These are phyloP conservation scores for Pouteria campechiana DNA, from an alignment of 179 eudicot genomes.

Conservation along the genomic window DNA sequence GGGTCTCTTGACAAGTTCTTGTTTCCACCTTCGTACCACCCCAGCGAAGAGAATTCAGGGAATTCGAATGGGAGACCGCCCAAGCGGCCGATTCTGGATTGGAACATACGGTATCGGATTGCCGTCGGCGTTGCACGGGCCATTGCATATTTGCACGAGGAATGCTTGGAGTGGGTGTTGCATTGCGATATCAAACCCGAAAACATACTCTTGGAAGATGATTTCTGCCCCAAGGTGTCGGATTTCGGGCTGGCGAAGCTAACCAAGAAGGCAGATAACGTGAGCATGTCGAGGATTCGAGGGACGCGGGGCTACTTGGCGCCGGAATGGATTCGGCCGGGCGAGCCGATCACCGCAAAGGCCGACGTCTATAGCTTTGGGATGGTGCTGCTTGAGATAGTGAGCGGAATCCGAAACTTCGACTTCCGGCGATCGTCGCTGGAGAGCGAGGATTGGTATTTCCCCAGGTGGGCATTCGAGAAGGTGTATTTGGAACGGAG, in stretches of 20 bases:
- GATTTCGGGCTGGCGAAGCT: slow-evolving; percentile 81
- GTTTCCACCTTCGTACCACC: too few species aligned
- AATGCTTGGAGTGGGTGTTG: slow-evolving; percentile 76
- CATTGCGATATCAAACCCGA: slow-evolving; percentile 92
- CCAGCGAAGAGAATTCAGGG: too few species aligned
- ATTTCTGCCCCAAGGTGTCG: slow-evolving; percentile 81
- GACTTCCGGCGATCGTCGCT: slow-evolving; percentile 25
- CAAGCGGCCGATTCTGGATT: slow-evolving; percentile 53
- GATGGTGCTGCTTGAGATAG: slow-evolving; percentile 68
- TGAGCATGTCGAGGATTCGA: slow-evolving; percentile 50
- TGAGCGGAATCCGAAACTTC: slow-evolving; percentile 50
- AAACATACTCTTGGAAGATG: slow-evolving; percentile 75
- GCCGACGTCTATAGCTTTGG: slow-evolving; percentile 87
- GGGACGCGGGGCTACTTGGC: slow-evolving; percentile 93
- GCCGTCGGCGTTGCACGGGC: slow-evolving; percentile 84
- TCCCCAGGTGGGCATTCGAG: slow-evolving; percentile 80
- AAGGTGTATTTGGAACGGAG: slow-evolving; percentile 52
- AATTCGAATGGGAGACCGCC: not conserved
- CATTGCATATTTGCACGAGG: slow-evolving; percentile 81
- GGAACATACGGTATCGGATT: slow-evolving; percentile 73
- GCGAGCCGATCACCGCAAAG: slow-evolving; percentile 56
- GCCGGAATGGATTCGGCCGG: slow-evolving; percentile 68
- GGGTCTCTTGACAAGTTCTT: slow-evolving; percentile 67
- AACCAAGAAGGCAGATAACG: slow-evolving; percentile 62
- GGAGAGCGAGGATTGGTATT: slow-evolving; percentile 70